phyloP scores from a whole-genome alignment of 2,329 filamentous ascomycete genomes.

The Fusarium globosum region DNA sequence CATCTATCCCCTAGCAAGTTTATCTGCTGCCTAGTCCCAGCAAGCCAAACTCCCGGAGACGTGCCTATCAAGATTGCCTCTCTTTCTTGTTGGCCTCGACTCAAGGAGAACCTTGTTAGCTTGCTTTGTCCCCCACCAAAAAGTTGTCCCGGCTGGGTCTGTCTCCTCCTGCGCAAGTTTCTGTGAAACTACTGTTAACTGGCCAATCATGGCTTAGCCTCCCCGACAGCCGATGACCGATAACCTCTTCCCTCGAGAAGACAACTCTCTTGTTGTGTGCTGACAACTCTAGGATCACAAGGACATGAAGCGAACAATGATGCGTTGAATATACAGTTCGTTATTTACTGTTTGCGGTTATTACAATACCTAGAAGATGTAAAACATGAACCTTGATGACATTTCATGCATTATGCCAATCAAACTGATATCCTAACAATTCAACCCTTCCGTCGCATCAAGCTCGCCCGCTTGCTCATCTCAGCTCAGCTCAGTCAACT shows the following conservation, averaged over 20 bases:
- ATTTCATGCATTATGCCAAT: slow-evolving; percentile 42
- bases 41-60: slow-evolving; percentile 3
- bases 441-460: slow-evolving; percentile 12
- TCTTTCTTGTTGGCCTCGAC: slow-evolving; percentile 20
- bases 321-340: neutral
- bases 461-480: slow-evolving; percentile 18
- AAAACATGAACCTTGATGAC: slow-evolving; percentile 29
- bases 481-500: slow-evolving; percentile 13
- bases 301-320: slow-evolving; percentile 22
- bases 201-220: slow-evolving; percentile 44
- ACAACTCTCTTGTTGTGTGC: slow-evolving; percentile 27
- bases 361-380: slow-evolving; percentile 14
- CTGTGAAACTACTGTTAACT: slow-evolving; percentile 29
- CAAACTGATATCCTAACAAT: slow-evolving; percentile 43
- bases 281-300: slow-evolving; percentile 30
- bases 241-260: slow-evolving; percentile 36
- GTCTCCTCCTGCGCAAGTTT: slow-evolving; percentile 14
- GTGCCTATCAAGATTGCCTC: slow-evolving; percentile 15
- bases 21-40: slow-evolving; percentile 14
- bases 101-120: slow-evolving; percentile 28
- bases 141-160: neutral
- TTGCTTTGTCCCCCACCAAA: slow-evolving; percentile 24
- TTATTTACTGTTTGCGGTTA: neutral
- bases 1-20: slow-evolving; percentile 34
- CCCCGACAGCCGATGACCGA: slow-evolving; percentile 44